Evolutionary conservation across 192 early-diverging fungal species (phyloP), one percentile per base, ranked within the genome.

Genomic region (Coemansia sp.): DNA sequence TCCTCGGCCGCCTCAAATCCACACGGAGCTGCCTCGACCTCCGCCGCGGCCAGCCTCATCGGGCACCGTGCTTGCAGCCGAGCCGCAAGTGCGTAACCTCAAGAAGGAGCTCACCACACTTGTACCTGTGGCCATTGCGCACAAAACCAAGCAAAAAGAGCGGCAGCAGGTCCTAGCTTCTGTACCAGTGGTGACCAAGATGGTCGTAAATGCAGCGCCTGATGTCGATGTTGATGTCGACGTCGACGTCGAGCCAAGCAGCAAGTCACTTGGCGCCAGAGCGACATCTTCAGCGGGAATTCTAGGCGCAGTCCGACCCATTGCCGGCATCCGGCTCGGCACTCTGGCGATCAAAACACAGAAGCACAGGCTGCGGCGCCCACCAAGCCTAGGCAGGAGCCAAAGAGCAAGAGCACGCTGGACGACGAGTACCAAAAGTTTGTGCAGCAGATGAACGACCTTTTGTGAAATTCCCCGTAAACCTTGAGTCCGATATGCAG

Each of bases 21-120:
- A 20, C 54, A 19, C 29, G n/a, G 46, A 38, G n/a, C 24, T 61
- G 38, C 56, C 40, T 22, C 40, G 47, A 22, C 67, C 67, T 8
- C 69, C 61, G 15, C 56, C 54, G 19, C 49, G 41, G 10, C 54
- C 35, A 24, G 14, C 24, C 35, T 43, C 42, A 10, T 69, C 67
- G 22, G 68, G 56, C 4, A 69, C 71, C 9, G 87, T 89, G 17
- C 88, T 94, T 14, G 84, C 89, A 24, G 93, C 91, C 0, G 92
- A 87, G 49, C 93, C 93, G 17, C 81, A 90, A 62, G 84, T 93
- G 58, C 87, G 93, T 51, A 89, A 94, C 68, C 81, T 94, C 62
- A 89, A 91, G 74, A 91, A 93, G 60, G 93, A 94, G 75, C 71
- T 92, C 35, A 86, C 88, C 12, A 72, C 85, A 4, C 77, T 94